phyloP scores from a whole-genome alignment of 148 eudicot genomes.

The Suaeda aralocaspica region DNA sequence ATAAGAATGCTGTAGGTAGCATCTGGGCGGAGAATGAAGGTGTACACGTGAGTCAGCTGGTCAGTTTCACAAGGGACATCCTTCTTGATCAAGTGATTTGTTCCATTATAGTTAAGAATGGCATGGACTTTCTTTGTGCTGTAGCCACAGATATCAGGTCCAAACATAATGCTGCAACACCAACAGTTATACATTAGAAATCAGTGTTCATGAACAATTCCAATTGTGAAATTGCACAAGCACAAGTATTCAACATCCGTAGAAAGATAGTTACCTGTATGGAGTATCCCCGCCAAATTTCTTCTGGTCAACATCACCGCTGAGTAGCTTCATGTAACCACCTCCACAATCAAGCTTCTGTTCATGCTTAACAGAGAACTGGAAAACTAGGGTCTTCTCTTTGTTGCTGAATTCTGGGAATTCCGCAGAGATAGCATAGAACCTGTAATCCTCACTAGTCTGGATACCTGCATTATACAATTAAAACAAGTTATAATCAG shows the following conservation, averaged over 20 bases:
- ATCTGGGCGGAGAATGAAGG: slow-evolving; percentile 92
- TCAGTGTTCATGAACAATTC: slow-evolving; percentile 1
- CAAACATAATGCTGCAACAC: slow-evolving; percentile 88
- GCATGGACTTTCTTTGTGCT: slow-evolving; percentile 93
- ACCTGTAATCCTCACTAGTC: slow-evolving; percentile 90
- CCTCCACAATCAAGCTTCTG: slow-evolving; percentile 99
- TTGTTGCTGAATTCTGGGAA: slow-evolving; percentile 95
- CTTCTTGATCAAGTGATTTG: slow-evolving; percentile 85
- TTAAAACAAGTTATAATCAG: slow-evolving; percentile 2
- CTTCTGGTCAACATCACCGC: slow-evolving; percentile 81
- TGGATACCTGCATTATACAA: slow-evolving; percentile 56
- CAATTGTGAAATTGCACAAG: background rate
- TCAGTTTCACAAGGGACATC: slow-evolving; percentile 98
- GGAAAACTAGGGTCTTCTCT: slow-evolving; percentile 87
- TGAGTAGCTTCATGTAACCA: slow-evolving; percentile 97
- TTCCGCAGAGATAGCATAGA: slow-evolving; percentile 92
- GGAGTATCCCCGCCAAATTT: slow-evolving; percentile 92
- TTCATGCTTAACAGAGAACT: slow-evolving; percentile 95
- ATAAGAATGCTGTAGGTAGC: slow-evolving; percentile 89
- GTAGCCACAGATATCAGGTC: slow-evolving; percentile 97
- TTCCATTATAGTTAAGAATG: slow-evolving; percentile 67
- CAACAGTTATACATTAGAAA: slow-evolving; percentile 8
- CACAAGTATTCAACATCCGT: background rate
- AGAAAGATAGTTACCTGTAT: slow-evolving; percentile 47
- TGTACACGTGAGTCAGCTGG: slow-evolving; percentile 84